These are phyloP conservation scores for Moniliophthora roreri DNA, from an alignment of 1,284 basidiomycete species.

Conservation along the genomic window DNA sequence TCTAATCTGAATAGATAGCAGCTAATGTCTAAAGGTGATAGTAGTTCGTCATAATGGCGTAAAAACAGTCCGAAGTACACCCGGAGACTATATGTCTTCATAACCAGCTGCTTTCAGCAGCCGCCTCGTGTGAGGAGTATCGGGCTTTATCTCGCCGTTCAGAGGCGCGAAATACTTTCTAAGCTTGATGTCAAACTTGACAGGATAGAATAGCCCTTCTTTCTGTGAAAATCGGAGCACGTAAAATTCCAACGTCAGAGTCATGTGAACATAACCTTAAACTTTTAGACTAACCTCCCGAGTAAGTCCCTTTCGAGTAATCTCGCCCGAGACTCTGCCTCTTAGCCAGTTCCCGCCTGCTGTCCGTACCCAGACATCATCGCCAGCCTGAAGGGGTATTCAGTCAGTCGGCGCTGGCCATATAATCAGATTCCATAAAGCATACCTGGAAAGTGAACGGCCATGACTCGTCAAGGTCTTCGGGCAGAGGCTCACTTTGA, in stretches of 20 bases:
- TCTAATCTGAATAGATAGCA: no score
- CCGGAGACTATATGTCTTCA: neutral
- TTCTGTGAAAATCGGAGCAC: conserved; percentile 26
- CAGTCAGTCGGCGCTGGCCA: neutral
- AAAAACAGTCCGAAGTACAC: no score
- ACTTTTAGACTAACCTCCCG: conserved; percentile 39
- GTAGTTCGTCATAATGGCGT: neutral
- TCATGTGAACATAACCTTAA: neutral
- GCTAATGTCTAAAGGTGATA: neutral
- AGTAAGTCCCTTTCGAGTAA: conserved; percentile 41
- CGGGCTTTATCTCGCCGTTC: conserved; percentile 64
- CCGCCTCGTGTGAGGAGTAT: conserved; percentile 36
- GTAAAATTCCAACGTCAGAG: conserved; percentile 8
- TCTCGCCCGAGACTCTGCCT: conserved; percentile 45
- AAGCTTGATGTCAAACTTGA: conserved; percentile 41
- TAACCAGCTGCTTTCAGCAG: conserved; percentile 45
- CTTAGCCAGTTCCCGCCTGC: conserved; percentile 47
- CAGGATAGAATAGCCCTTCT: conserved; percentile 52
- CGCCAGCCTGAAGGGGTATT: conserved; percentile 35
- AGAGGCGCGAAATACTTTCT: conserved; percentile 59
- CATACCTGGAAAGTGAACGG: conserved; percentile 52
- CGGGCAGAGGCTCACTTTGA: conserved; percentile 33
- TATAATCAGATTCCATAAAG: conserved; percentile 8
- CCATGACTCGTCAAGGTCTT: conserved; percentile 52
- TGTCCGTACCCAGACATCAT: conserved; percentile 54